Base-by-base conservation (phyloP, 306 rosid genomes). In the Vachellia collinsii region DNA sequence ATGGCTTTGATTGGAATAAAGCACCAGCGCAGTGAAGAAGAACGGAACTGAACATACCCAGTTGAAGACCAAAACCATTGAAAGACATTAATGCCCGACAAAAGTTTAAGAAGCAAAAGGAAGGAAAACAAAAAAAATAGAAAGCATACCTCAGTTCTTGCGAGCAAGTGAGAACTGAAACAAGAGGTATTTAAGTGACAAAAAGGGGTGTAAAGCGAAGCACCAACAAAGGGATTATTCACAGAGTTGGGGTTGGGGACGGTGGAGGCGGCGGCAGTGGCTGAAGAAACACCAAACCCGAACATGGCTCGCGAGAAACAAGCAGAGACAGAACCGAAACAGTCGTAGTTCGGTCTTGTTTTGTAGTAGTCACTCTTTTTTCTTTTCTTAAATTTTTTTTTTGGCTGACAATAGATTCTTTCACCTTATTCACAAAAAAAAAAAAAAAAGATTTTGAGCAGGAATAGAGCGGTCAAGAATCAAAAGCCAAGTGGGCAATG, bases 1-100 rank as follows among this genome's bases (percentile, higher is more conserved):
- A 94, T 91, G 66, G 92, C 91, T 83, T 76, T 88, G 84, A 91
- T 79, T 44, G 88, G 79, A 41, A 75, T 14, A 61, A 74, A 84
- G 77, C 80, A 77, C 65, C 82, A 79, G 50, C 56, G 81, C 65
- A 79, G 75, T 39, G 85, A 76, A 50, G 84, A 80, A 1, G 83
- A 79, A 64, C 63, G 79, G 69, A 79, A 63, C 77, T 84, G 84
- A 63, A 50, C 65, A 53, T 36, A 56, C 16, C 65, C 83, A 72
- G 75, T 56, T 51, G 65, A 75, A 72, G 80, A 77, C 74, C 82
- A 86, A 48, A 17, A 39, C 19, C 48, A 44, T 5, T 19, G 56
- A 77, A 22, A 34, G 78, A 50, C 17, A 59, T 6, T 7, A 59
- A 56, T 36, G 25, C 34, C 37, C 19, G 25, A 73, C 8, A 34